A percentile compares a stretch with the other conserved stretches of the same genome.
Conservation (phyloP, 176 grass and related monocot genomes). For the Bonia amplexicaulis region DNA sequence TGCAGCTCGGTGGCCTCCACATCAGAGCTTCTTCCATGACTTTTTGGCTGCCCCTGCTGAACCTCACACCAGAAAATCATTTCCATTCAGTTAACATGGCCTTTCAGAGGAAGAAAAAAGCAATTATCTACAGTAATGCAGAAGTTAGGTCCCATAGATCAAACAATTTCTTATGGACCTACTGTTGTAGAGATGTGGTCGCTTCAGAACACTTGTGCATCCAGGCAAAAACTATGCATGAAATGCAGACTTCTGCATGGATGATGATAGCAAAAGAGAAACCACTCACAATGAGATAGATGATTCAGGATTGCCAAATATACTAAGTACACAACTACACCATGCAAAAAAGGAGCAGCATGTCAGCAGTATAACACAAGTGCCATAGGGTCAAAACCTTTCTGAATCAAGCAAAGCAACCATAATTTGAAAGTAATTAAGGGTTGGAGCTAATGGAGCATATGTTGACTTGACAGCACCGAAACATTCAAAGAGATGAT, state of each 20-base stretch:
- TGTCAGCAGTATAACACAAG: background rate
- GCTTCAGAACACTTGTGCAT: constrained; percentile 8
- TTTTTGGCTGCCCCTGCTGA: constrained; percentile 23
- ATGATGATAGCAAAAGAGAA: constrained; percentile 26
- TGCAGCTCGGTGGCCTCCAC: constrained; percentile 51
- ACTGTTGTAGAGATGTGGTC: constrained; percentile 30
- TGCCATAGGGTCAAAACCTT: background rate
- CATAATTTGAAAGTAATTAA: background rate
- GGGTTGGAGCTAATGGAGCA: background rate
- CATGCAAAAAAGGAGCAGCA: background rate
- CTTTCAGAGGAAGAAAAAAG: background rate
- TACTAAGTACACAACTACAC: background rate
- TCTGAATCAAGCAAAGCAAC: constrained; percentile 35
- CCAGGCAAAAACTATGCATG: background rate
- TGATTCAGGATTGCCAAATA: background rate
- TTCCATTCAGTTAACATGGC: background rate
- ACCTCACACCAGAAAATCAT: constrained; percentile 8
- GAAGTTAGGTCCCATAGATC: constrained; percentile 38
- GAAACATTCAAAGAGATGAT: constrained; percentile 10
- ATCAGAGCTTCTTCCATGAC: constrained; percentile 33
- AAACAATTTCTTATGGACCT: background rate
- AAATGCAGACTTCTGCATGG: background rate
- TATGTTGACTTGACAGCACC: constrained; percentile 24
- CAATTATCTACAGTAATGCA: constrained; percentile 34
- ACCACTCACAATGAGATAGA: background rate